phyloP scores from a whole-genome alignment of 2,329 filamentous ascomycete genomes.

The Aspergillus clavatus region DNA sequence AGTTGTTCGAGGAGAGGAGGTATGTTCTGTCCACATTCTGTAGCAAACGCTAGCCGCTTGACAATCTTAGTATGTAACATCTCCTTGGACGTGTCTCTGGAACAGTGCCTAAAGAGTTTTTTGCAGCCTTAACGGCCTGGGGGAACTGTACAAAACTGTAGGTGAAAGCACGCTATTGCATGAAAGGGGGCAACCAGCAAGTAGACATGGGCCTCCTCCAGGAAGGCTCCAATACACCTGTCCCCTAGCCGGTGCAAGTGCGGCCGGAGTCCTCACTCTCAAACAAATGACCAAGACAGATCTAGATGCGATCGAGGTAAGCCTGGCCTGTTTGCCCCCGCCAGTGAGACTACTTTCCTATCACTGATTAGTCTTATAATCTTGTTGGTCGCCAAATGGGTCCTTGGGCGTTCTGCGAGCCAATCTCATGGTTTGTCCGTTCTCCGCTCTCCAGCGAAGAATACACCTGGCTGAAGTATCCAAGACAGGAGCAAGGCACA shows the following conservation, averaged over 20 bases:
- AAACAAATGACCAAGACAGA: not conserved
- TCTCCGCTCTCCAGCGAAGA: conserved; percentile 10
- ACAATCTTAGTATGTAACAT: no score
- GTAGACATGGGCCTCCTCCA: not conserved
- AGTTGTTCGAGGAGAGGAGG: not conserved
- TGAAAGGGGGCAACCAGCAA: not conserved
- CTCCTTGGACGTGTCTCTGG: not conserved
- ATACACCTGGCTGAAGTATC: not conserved
- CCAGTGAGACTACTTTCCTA: not conserved
- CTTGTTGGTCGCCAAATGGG: conserved; percentile 7
- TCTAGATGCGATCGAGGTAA: not conserved
- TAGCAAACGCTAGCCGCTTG: not conserved
- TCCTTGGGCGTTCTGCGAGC: conserved; percentile 11
- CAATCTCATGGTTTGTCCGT: conserved; percentile 9
- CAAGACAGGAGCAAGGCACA: not conserved
- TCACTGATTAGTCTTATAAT: not conserved
- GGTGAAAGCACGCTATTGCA: not conserved
- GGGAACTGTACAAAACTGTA: not conserved
- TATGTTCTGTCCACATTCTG: not conserved
- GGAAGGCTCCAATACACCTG: not conserved
- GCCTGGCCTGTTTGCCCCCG: no score
- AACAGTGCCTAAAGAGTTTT: not conserved
- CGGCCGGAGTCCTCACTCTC: not conserved
- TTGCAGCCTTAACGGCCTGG: not conserved
- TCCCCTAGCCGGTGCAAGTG: not conserved